Evolutionary conservation across 208 protist species (phyloP).

Genomic region (Leishmania braziliensis): DNA sequence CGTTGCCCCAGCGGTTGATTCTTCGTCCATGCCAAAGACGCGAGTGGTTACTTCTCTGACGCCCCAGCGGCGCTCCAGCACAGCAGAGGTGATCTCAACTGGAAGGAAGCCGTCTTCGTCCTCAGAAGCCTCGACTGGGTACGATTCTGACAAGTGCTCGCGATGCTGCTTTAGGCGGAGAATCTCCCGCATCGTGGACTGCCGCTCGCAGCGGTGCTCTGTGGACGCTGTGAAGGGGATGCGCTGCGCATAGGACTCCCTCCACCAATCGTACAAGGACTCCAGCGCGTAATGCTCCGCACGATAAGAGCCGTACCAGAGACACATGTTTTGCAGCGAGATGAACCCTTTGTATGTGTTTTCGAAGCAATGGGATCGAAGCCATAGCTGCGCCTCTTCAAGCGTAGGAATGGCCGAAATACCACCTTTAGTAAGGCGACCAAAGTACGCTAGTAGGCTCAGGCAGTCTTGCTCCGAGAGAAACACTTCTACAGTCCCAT

Average conservation of each 20-base stretch:
- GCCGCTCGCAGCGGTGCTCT: conserved; percentile 18
- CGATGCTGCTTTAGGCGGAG: conserved; percentile 27
- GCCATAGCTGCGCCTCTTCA: conserved; percentile 24
- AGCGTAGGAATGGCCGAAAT: conserved; percentile 4
- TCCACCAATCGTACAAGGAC: conserved; percentile 40
- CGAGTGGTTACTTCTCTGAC: conserved; percentile 25
- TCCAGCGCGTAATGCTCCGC: conserved; percentile 25
- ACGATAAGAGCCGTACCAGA: conserved; percentile 43
- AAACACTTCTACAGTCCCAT: conserved; percentile 7
- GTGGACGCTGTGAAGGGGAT: conserved; percentile 31
- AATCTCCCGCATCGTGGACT: conserved; percentile 29
- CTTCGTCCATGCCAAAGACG: conserved; percentile 24
- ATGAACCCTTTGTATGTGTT: conserved; percentile 24
- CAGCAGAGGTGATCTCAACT: conserved; percentile 13
- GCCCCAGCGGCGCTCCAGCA: conserved; percentile 15
- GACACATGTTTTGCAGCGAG: conserved; percentile 24
- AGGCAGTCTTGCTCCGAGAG: conserved; percentile 26
- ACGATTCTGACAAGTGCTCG: conserved; percentile 22
- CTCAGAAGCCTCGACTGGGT: conserved; percentile 22
- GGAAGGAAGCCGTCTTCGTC: conserved; percentile 34
- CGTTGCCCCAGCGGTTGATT: background rate
- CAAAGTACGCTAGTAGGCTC: conserved; percentile 26
- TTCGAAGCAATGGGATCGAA: conserved; percentile 11
- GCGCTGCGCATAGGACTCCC: conserved; percentile 14
- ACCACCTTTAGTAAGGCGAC: conserved; percentile 21